phyloP scores from a whole-genome alignment of 1,139 yeast species.

The Insectozyma bohioensis region DNA sequence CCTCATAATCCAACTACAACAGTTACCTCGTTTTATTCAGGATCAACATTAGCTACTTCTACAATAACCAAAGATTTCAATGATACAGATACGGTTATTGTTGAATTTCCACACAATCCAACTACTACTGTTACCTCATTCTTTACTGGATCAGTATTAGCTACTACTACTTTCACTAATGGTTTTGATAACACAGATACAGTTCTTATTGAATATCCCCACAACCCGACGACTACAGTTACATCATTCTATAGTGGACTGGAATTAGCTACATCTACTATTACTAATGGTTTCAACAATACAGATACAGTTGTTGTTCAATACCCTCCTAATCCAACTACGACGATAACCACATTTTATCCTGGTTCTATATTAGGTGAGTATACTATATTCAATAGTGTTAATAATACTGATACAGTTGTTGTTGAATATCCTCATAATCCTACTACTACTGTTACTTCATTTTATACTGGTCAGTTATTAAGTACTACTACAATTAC shows the following conservation, averaged over 20 bases:
- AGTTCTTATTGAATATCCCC: slow-evolving; percentile 14
- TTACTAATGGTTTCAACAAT: slow-evolving; percentile 11
- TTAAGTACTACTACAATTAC: slow-evolving; percentile 11
- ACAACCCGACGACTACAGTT: slow-evolving; percentile 9
- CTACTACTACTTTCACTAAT: slow-evolving; percentile 12
- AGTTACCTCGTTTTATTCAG: slow-evolving; percentile 12
- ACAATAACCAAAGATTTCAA: slow-evolving; percentile 9
- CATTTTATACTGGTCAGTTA: slow-evolving; percentile 12
- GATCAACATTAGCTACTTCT: slow-evolving; percentile 5
- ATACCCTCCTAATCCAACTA: slow-evolving; percentile 16
- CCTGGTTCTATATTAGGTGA: slow-evolving; percentile 3
- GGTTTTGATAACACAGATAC: slow-evolving; percentile 15
- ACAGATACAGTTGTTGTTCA: slow-evolving; percentile 20
- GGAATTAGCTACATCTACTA: slow-evolving; percentile 10
- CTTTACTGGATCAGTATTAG: neutral
- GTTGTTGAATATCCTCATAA: slow-evolving; percentile 17
- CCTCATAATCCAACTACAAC: slow-evolving; percentile 15
- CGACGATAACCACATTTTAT: slow-evolving; percentile 15
- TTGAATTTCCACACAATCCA: slow-evolving; percentile 17
- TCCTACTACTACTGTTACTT: slow-evolving; percentile 12
- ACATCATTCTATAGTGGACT: slow-evolving; percentile 13
- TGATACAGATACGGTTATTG: slow-evolving; percentile 14
- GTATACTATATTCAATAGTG: slow-evolving; percentile 9
- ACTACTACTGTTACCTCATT: slow-evolving; percentile 9
- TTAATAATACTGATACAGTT: slow-evolving; percentile 15